Evolutionary conservation across 768 basidiomycete species (phyloP), one percentile per base, ranked within the genome.

Genomic region (Termitomyces heimii): DNA sequence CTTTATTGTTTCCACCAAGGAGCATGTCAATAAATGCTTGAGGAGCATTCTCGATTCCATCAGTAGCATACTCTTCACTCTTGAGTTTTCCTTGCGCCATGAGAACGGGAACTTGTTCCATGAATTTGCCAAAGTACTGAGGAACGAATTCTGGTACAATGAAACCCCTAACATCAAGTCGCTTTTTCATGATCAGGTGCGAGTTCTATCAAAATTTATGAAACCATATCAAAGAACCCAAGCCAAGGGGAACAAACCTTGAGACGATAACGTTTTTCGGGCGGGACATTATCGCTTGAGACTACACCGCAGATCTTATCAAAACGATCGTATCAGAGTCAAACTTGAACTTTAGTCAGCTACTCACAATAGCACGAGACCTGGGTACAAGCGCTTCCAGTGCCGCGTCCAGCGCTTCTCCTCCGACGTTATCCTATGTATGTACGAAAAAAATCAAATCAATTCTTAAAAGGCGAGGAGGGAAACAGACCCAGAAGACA

Each of bases 91-190:
- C 77, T 2, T 67, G 63, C 1, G 73, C 73, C 48, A 80, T 60
- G 8, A 69, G 63, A 8, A 66, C 62, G 4, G 76, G 77, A 2
- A 81, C 60, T 24, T 68, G 65, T 35, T 58, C 60, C 56, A 75
- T 70, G 65, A 81, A 81, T 16, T 65, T 67, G 0, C 67, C 65
- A 28, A 60, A 32, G 58, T 69, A 73, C 60, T 76, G 71, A 0
- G 63, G 60, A n/a, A 65, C 57, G 5, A 69, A 54, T 60, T 66
- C 65, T 4, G 54, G 54, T 10, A 72, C 63, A 22, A 79, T 68
- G 63, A 83, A 79, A 0, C 82, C 81, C n/a, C 68, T 59, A 12
- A 82, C 65, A 13, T 68, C 74, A 35, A 81, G 68, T 22, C 74
- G 72, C 61, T 77, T 77, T 4, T 60, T 51, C 43, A 81, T 66